A percentile compares a stretch with the other conserved stretches of the same genome.
Evolutionary conservation across 495 filamentous ascomycete species (phyloP).

Genomic region (Lasiosphaeria hispida): DNA sequence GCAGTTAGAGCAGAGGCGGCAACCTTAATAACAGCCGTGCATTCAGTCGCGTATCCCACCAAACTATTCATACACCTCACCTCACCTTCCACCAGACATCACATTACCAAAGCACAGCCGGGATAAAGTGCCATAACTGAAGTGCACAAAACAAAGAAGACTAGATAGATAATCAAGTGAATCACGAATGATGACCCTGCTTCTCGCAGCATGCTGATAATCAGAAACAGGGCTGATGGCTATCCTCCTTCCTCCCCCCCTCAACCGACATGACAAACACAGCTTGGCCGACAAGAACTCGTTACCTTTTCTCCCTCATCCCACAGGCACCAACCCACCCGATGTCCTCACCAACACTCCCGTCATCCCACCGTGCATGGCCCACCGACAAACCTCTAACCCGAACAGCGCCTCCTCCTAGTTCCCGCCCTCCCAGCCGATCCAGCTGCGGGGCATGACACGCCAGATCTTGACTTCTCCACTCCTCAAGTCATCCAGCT

Average conservation of each 20-base stretch:
- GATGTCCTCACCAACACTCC: conserved; percentile 4
- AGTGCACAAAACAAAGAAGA: too few relatives aligned
- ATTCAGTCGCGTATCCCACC: too few relatives aligned
- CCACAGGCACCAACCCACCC: not conserved
- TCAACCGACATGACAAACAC: not conserved
- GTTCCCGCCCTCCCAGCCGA: conserved; percentile 68
- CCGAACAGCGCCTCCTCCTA: conserved; percentile 22
- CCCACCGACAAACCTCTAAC: not conserved
- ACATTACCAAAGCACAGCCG: too few relatives aligned
- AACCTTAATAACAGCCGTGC: too few relatives aligned
- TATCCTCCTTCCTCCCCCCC: not conserved
- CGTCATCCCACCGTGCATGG: not conserved
- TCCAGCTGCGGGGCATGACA: conserved; percentile 87
- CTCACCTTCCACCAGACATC: too few relatives aligned
- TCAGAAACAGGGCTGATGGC: too few relatives aligned
- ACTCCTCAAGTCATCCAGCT: conserved; percentile 84
- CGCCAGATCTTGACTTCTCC: conserved; percentile 98
- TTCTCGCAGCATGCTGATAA: too few relatives aligned
- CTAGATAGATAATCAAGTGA: too few relatives aligned
- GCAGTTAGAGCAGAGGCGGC: too few relatives aligned
- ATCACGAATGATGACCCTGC: too few relatives aligned
- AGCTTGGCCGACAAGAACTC: not conserved
- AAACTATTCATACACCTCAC: too few relatives aligned
- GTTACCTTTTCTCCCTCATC: not conserved
- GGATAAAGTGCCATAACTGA: too few relatives aligned